Evolutionary conservation across 495 filamentous ascomycete species (phyloP), one percentile per base, ranked within the genome.

Genomic region (Lichenothelia convexa): DNA sequence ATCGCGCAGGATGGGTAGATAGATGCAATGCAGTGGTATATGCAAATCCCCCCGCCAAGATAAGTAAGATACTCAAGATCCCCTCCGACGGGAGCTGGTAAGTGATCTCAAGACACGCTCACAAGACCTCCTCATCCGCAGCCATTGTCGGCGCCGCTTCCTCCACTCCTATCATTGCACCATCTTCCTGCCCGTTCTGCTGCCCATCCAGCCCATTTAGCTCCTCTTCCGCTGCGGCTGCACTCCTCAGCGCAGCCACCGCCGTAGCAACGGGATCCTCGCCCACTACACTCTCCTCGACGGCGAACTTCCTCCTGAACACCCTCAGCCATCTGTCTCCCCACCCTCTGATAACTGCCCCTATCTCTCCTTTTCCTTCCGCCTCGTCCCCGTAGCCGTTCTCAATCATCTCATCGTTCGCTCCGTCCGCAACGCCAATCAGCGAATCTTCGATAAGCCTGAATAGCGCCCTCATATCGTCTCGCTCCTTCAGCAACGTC

Each of bases 261-360:
- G 41, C 36, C 40, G 43, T 31, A 24, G 45, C 43, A 17, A 57
- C 45, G 1, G 47, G 43, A 13, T 33, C 45, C 40, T 61, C 57
- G 3, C 49, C 51, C 11, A 59, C 54, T n/a, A 56, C 43, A n/a
- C 45, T 42, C 59, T 93, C 85, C 57, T 93, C 84, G 32, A 95
- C 82, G 13, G 73, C 79, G 41, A 70, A 68, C 58, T 83, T 80
- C 16, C 89, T 60, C 40, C 74, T 62, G 50, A 92, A 93, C 1
- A 87, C 86, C 29, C 78, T 67, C 31, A 84, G 57, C 89, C 89
- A 97, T 13, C 81, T 63, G 51, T 70, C 67, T 3, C 76, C 87
- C 89, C 87, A 94, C 39, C 68, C 68, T 42, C 71, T 68, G 31
- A 93, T 64, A 39, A 85, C 62, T 37, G 64, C 68, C 45, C 80